A percentile compares a stretch with the other conserved stretches of the same genome.
Conservation (phyloP, 305 asterid species). For the Solanum aculeatissimum region DNA sequence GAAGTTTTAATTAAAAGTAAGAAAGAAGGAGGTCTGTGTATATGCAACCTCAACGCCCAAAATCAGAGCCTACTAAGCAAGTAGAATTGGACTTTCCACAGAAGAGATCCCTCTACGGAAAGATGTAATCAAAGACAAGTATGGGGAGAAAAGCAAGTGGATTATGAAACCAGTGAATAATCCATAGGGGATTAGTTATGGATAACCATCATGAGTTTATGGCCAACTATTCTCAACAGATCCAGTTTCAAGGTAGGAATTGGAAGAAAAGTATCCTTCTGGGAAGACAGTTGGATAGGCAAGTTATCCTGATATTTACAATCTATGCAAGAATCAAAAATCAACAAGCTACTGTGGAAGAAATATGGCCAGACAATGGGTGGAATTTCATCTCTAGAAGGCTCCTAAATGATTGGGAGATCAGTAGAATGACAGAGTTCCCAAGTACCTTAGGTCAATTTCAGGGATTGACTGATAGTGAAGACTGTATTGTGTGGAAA, state of each 20-base stretch:
- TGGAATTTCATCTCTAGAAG: not conserved
- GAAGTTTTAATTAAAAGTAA: not conserved
- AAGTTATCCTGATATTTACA: not conserved
- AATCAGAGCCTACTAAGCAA: not conserved
- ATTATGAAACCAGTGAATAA: not conserved
- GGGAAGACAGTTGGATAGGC: not conserved
- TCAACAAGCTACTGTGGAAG: not conserved
- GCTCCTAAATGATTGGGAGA: not conserved
- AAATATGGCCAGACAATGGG: not conserved
- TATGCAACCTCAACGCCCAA: not conserved
- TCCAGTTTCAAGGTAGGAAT: not conserved
- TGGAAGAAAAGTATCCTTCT: not conserved
- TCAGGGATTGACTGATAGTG: not conserved
- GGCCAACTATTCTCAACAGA: not conserved
- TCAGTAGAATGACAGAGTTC: not conserved
- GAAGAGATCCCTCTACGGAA: not conserved
- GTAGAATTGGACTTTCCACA: not conserved
- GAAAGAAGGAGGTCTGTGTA: not conserved
- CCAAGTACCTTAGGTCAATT: not conserved
- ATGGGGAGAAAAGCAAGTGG: not conserved
- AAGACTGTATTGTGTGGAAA: not conserved
- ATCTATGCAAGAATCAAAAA: not conserved
- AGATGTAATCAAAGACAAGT: not conserved
- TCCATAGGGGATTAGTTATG: not conserved
- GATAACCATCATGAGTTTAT: not conserved